A percentile compares a stretch with the other conserved stretches of the same genome.
Evolutionary conservation across 2,329 filamentous ascomycete genomes (phyloP).

Genomic region (Sclerotinia minor): DNA sequence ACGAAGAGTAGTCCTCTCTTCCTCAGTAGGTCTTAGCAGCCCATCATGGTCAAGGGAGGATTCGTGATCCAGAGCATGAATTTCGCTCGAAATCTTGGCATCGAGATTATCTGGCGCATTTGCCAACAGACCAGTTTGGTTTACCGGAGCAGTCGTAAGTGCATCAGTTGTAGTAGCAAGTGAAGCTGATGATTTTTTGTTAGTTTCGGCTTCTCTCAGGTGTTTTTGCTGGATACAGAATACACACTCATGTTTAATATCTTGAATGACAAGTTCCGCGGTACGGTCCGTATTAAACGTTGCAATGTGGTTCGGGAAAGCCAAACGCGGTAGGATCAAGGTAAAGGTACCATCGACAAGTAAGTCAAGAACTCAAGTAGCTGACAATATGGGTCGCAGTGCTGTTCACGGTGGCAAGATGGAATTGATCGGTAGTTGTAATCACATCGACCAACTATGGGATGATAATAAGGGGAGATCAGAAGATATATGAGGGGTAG

Average conservation of each 20-base stretch:
- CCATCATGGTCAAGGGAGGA: slow-evolving; percentile 22
- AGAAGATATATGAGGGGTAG: background rate
- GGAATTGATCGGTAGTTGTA: background rate
- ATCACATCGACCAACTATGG: background rate
- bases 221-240: background rate
- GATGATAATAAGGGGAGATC: background rate
- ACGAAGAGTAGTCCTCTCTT: slow-evolving; percentile 60
- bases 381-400: background rate
- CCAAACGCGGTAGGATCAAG: background rate
- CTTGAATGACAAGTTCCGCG: background rate
- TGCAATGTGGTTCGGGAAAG: background rate
- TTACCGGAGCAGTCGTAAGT: slow-evolving; percentile 13
- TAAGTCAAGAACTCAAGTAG: background rate
- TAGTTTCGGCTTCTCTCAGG: background rate
- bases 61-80: slow-evolving; percentile 8
- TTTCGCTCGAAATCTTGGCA: slow-evolving; percentile 17
- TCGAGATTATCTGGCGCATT: slow-evolving; percentile 18
- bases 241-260: background rate
- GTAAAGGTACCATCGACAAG: background rate
- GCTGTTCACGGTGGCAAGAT: background rate
- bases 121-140: slow-evolving; percentile 13
- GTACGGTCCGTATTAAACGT: background rate
- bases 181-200: slow-evolving; percentile 2
- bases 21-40: slow-evolving; percentile 48
- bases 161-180: slow-evolving; percentile 18